Base-by-base conservation (phyloP, 139 green algal genomes). In the Nannochloris sp. region DNA sequence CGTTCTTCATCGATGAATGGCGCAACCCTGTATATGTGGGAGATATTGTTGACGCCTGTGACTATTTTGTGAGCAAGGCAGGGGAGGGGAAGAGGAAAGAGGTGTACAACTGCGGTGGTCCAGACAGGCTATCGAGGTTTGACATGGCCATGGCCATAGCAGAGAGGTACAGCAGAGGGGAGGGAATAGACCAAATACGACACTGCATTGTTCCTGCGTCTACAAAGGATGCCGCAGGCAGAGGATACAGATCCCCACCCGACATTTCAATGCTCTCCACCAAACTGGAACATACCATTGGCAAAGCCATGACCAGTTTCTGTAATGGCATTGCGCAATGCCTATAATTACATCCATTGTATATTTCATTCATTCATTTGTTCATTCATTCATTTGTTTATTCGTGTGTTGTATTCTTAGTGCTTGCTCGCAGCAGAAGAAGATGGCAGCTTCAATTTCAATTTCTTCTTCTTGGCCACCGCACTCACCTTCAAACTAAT, bases 1-100 rank as follows among this genome's bases (percentile, higher is more conserved):
- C 55, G 26, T 89, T 89, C 61, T 85, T 86, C 60, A 49, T 37
- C 4, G 78, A 84, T 57, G 78, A 84, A 62, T 84, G 61, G 48
- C 36, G 83, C 23, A 78, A 60, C 44, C 78, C 83, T 2, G 50
- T 88, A 23, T 86, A 82, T 60, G 73, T 85, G 3, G 20, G 66
- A 14, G 82, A 89, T 69, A 79, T 88, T 40, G n/a, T 77, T 8
- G 31, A 20, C 3, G 66, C 82, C 6, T 28, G 71, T 14, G 37
- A 61, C 10, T 51, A 23, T 17, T 49, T 87, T 5, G 36, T 6
- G n/a, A 4, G 56, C 30, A 61, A 61, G 3, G 14, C 26, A 61
- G 26, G 33, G 23, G 16, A 31, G 11, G 13, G 33, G 0, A 1
- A 60, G 20, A 53, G 20, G 46, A 8, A 56, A 2, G 26, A 20